Evolutionary conservation across 306 rosid genomes (phyloP).

Genomic region (Medicago ruthenica): DNA sequence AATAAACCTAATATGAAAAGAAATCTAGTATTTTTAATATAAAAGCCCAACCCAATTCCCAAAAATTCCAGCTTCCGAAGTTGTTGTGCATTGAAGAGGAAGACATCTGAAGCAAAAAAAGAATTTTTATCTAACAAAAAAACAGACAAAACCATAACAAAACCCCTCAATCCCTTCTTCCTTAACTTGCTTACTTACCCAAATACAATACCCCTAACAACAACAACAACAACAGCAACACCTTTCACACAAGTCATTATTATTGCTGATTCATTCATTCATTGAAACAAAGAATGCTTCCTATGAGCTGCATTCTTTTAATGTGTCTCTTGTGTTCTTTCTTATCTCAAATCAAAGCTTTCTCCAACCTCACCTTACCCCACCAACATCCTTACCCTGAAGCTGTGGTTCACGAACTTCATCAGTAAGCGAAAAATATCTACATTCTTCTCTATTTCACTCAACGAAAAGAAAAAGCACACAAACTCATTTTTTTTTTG

Average conservation of each 20-base stretch:
- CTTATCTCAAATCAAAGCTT: slow-evolving; percentile 54
- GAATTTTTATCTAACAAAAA: slow-evolving; percentile 15
- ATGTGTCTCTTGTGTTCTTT: slow-evolving; percentile 57
- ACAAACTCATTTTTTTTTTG: too few relatives aligned
- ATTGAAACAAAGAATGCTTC: slow-evolving; percentile 62
- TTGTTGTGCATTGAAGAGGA: slow-evolving; percentile 47
- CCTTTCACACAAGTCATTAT: slow-evolving; percentile 28
- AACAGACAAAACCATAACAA: slow-evolving; percentile 3
- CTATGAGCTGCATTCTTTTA: slow-evolving; percentile 71
- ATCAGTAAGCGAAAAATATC: slow-evolving; percentile 54
- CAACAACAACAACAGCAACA: neutral
- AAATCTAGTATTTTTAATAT: slow-evolving; percentile 36
- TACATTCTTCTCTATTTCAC: too few relatives aligned
- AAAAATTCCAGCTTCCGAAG: slow-evolving; percentile 39
- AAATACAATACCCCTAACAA: neutral
- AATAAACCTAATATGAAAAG: neutral
- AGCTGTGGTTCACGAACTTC: slow-evolving; percentile 71
- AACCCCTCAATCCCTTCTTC: neutral
- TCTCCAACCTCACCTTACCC: slow-evolving; percentile 71
- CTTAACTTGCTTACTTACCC: neutral
- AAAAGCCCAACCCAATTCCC: slow-evolving; percentile 54
- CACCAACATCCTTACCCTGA: slow-evolving; percentile 93
- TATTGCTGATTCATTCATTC: neutral
- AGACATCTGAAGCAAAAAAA: slow-evolving; percentile 39
- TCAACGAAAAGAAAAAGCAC: too few relatives aligned